These are phyloP conservation scores for Zarea fungicola DNA, from an alignment of 2,329 filamentous ascomycete genomes.

Conservation along the genomic window DNA sequence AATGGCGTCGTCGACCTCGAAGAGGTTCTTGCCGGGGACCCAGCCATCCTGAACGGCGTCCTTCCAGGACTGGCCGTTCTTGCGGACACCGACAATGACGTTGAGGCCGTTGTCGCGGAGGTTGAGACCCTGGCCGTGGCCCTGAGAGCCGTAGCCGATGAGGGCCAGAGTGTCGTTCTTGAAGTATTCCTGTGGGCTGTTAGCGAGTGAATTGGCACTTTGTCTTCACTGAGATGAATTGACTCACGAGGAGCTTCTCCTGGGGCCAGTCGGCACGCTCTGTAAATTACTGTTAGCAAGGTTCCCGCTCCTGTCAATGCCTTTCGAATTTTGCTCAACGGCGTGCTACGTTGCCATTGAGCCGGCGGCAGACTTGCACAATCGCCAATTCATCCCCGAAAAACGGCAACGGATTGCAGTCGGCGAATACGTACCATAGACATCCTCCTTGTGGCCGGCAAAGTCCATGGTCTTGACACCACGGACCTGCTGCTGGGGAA, in stretches of 20 bases:
- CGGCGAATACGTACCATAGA: slow-evolving; percentile 80
- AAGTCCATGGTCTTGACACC: slow-evolving; percentile 99
- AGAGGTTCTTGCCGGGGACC: slow-evolving; percentile 97
- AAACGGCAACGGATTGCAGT: too few relatives aligned
- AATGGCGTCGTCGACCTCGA: slow-evolving; percentile 97
- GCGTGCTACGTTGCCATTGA: too few relatives aligned
- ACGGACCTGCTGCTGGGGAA: slow-evolving; percentile 67
- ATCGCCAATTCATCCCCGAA: neutral
- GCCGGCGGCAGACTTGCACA: too few relatives aligned
- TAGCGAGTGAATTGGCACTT: neutral
- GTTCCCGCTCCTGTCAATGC: neutral
- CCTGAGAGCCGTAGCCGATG: slow-evolving; percentile 97
- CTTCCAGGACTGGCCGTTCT: slow-evolving; percentile 97
- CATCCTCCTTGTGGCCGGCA: slow-evolving; percentile 87
- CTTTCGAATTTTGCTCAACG: neutral
- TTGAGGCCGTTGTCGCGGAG: slow-evolving; percentile 99
- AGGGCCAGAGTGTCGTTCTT: slow-evolving; percentile 99
- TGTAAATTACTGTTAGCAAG: slow-evolving; percentile 34
- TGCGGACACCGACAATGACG: slow-evolving; percentile 97
- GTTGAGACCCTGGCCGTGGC: slow-evolving; percentile 98
- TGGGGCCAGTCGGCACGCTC: slow-evolving; percentile 98
- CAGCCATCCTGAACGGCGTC: slow-evolving; percentile 96
- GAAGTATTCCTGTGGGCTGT: slow-evolving; percentile 77
- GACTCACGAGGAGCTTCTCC: slow-evolving; percentile 85
- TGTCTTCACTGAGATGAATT: slow-evolving; percentile 5